Base-by-base conservation (phyloP, 768 basidiomycete genomes). In the Daedalea quercina region DNA sequence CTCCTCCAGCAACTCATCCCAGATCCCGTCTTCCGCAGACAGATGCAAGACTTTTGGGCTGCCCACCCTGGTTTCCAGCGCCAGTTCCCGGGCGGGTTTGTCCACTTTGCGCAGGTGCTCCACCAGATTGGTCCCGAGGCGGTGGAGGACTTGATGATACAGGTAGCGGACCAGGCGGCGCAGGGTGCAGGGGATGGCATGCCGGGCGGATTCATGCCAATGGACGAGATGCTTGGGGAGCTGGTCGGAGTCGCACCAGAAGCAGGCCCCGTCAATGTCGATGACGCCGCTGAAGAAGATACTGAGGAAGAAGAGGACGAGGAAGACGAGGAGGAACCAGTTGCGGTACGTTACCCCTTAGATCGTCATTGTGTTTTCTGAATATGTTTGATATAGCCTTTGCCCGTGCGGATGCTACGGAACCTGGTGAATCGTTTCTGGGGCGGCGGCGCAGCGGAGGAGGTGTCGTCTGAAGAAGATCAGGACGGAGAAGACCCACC, bases 21-120 rank as follows among this genome's bases (percentile, higher is more conserved):
- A 2, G 82, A 88, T 62, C 69, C 70, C 3, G 77, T 69, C 7
- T 73, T 82, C 44, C 73, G 85, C 26, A 70, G 70, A 13, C 84
- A 86, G 58, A 65, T 88, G 0, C 70, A 84, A 67, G 79, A 67
- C 11, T 73, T 85, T 53, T 83, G 79, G 54, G 76, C 79, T 51
- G 84, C 74, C 20, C 70, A 81, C 57, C 79, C 81, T 8, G 67
- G 69, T 11, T 66, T 90, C 12, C 75, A 73, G 15, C 73, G 72
- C 31, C 76, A 78, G 55, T 80, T 87, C 53, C 84, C 80, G 0
- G 85, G 80, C 0, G 86, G 85, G 1, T 66, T 85, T n/a, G 67
- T 80, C 20, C 79, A 85, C 60, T 81, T 87, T 57, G 76, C 78
- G 20, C 78, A 82, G 63, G 67, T 75, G 63, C 69, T 79, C 37